Base-by-base conservation (phyloP, 306 rosid genomes). In the Ziziphus jujuba region DNA sequence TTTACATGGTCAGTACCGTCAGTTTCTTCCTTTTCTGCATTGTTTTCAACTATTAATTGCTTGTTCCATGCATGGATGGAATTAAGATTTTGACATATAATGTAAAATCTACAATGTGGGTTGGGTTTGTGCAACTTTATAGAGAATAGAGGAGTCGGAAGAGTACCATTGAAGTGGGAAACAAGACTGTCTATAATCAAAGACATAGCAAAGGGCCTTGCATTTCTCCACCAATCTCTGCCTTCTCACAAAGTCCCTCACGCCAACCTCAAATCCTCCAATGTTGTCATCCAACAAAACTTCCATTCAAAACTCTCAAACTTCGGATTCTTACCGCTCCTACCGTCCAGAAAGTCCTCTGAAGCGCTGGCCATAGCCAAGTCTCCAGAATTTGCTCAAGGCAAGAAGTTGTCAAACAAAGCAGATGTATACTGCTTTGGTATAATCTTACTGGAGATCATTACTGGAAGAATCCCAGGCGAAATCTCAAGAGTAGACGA, bases 341-440 rank as follows among this genome's bases (percentile, higher is more conserved):
- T 79, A 24, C 64, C 63, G 17, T n/a, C 72, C 2, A 73, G 63
- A 47, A 73, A 75, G 47, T 9, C 57, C 56, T 60, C 66, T 9
- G 81, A 77, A 59, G 81, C 61, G 50, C 59, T 86, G 16, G 79
- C 86, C 40, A 77, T 82, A n/a, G 51, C 83, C n/a, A 81, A 61
- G 74, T 70, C 89, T 53, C 86, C 95, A 14, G 89, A 89, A 58
- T 84, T 80, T 59, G 75, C 71, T 28, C 76, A 77, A 71, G 85
- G 88, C 21, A 86, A 84, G 80, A 86, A 65, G 80, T 33, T 86
- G 34, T 79, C 89, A 47, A 80, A 74, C 59, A 84, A 84, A 67
- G 50, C 89, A 15, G 89, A 89, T 70, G 82, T 86, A 1, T 89
- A 82, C 59, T 84, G 91, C 75, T 81, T 89, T 84, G 96, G 96